Conservation (phyloP, 441 rosid species). For the Jatropha podagrica region DNA sequence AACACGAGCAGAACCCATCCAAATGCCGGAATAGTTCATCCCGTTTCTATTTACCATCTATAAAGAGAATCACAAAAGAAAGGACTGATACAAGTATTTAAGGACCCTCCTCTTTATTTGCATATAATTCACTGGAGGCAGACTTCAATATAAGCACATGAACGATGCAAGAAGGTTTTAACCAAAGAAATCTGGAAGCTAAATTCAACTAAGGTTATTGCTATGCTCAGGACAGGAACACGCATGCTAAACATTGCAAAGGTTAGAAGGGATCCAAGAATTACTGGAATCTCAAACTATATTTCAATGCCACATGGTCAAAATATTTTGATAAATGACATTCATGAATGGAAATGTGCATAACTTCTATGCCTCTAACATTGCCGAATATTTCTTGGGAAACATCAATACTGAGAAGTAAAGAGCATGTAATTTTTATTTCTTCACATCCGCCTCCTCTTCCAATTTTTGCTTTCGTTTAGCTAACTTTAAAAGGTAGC, state of each 20-base stretch:
- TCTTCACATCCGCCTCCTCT: neutral
- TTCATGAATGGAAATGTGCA: neutral
- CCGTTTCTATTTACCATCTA: slow-evolving; percentile 27
- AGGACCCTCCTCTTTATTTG: slow-evolving; percentile 28
- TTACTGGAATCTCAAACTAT: neutral
- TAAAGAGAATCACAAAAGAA: slow-evolving; percentile 12
- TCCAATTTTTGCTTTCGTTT: neutral
- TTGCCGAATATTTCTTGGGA: neutral
- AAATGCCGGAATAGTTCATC: slow-evolving; percentile 40
- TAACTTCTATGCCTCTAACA: neutral
- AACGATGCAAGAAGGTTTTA: slow-evolving; percentile 13
- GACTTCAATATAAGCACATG: slow-evolving; percentile 14
- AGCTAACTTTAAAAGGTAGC: neutral
- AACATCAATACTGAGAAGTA: neutral
- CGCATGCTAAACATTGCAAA: neutral
- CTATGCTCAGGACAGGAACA: slow-evolving; percentile 4
- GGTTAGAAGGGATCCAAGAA: neutral
- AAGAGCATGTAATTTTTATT: neutral
- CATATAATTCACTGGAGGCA: slow-evolving; percentile 14
- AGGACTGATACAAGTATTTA: slow-evolving; percentile 35
- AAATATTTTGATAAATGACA: neutral
- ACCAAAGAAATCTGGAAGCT: slow-evolving; percentile 18
- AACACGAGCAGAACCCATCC: slow-evolving; percentile 38
- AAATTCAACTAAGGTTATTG: slow-evolving; percentile 10
- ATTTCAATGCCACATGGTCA: neutral